Evolutionary conservation across 2,329 filamentous ascomycete genomes (phyloP).

Genomic region (Hirsutella thompsonii): DNA sequence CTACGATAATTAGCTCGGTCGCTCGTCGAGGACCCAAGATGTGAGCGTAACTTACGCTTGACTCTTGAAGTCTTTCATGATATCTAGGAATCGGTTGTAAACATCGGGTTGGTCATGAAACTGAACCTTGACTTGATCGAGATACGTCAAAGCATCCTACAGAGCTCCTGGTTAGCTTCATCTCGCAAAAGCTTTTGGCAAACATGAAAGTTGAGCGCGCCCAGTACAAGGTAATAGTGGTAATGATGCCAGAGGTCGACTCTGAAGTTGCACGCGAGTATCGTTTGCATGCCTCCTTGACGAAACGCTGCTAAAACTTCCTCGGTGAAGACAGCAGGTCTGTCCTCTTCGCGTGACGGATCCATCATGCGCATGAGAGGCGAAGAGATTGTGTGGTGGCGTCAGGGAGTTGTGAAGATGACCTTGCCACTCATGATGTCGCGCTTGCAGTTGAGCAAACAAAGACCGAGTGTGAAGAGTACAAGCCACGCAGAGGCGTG

Average conservation of each 20-base stretch:
- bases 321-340: background rate
- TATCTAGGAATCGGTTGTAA: conserved; percentile 92
- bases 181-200: background rate
- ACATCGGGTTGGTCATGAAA: conserved; percentile 96
- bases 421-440: too few relatives aligned
- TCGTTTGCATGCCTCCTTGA: background rate
- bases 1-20: conserved; percentile 21
- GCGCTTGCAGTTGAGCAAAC: too few relatives aligned
- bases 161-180: conserved; percentile 2
- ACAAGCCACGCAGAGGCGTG: too few relatives aligned
- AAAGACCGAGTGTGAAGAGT: too few relatives aligned
- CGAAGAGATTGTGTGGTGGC: too few relatives aligned
- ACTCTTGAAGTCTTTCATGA: conserved; percentile 99
- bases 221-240: conserved; percentile 12
- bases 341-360: too few relatives aligned
- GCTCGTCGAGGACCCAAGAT: background rate
- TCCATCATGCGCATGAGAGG: too few relatives aligned
- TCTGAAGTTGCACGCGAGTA: conserved; percentile 3
- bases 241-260: conserved; percentile 10
- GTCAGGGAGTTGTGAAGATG: too few relatives aligned
- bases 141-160: conserved; percentile 73
- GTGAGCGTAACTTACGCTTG: conserved; percentile 55
- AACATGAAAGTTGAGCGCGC: too few relatives aligned
- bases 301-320: background rate
- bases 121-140: conserved; percentile 97